Percentiles rank a stretch among this genome's conserved stretches.
These are phyloP conservation scores for Chalaropsis thielavioides DNA, from an alignment of 2,329 filamentous ascomycete species.

Conservation along the genomic window DNA sequence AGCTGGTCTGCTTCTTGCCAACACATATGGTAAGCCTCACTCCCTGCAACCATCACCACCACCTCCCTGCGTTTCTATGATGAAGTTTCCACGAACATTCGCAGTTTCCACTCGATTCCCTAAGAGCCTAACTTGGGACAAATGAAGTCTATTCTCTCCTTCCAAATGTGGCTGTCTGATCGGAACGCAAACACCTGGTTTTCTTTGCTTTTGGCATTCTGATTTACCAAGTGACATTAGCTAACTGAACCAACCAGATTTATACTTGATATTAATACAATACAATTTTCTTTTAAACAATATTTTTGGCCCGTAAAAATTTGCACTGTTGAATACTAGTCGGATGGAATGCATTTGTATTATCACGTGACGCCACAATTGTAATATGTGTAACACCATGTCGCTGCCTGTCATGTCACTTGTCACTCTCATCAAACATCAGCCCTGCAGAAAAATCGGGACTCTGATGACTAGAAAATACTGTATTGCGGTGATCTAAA, in stretches of 20 bases:
- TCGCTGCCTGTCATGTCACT: too few species aligned
- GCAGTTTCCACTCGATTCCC: slow-evolving; percentile 78
- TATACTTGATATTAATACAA: background rate
- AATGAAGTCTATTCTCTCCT: slow-evolving; percentile 57
- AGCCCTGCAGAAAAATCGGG: too few species aligned
- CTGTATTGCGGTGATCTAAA: too few species aligned
- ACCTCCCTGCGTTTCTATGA: slow-evolving; percentile 33
- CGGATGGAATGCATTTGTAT: too few species aligned
- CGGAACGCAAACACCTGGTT: slow-evolving; percentile 19
- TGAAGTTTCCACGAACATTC: slow-evolving; percentile 66
- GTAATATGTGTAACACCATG: background rate
- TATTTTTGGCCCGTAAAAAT: background rate
- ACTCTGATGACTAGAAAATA: too few species aligned
- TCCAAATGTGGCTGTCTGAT: slow-evolving; percentile 52
- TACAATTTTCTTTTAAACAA: background rate
- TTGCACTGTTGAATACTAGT: too few species aligned
- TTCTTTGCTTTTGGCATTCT: background rate
- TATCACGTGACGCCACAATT: too few species aligned
- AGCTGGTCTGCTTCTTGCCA: background rate
- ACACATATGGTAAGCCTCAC: slow-evolving; percentile 4
- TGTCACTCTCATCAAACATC: too few species aligned
- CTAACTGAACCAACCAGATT: slow-evolving; percentile 7
- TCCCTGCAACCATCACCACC: background rate
- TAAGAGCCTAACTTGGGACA: slow-evolving; percentile 52
- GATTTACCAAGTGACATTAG: background rate